Percentiles rank a stretch among this genome's conserved stretches.
Conservation (phyloP, 169 alveolate species). For the Babesia divergens region DNA sequence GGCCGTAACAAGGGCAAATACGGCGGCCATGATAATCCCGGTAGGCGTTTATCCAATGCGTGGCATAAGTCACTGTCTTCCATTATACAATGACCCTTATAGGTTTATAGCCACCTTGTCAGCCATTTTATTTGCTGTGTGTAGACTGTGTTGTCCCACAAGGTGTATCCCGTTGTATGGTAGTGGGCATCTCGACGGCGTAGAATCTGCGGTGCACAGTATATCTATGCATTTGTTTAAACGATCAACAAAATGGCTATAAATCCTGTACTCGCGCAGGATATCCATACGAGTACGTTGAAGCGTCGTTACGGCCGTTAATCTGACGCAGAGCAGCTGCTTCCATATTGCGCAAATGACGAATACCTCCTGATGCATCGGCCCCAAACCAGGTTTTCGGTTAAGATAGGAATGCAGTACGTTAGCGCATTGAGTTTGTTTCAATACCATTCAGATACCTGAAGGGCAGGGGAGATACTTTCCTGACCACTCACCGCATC, state of each 20-base stretch:
- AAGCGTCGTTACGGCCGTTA: not conserved
- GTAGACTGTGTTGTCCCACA: no score
- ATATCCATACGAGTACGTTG: constrained; percentile 45
- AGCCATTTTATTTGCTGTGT: no score
- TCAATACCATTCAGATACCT: constrained; percentile 3
- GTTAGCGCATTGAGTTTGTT: not conserved
- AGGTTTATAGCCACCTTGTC: no score
- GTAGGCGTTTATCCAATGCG: no score
- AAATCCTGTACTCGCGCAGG: constrained; percentile 58
- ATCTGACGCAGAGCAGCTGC: constrained; percentile 31
- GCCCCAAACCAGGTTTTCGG: not conserved
- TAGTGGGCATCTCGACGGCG: no score
- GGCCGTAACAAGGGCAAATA: no score
- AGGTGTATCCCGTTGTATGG: no score
- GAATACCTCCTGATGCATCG: constrained; percentile 40
- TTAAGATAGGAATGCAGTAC: constrained; percentile 16
- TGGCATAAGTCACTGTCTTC: no score
- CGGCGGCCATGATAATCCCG: no score
- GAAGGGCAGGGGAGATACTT: constrained; percentile 44
- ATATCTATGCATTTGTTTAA: not conserved
- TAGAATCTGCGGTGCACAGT: not conserved
- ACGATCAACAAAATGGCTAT: constrained; percentile 30
- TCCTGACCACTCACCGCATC: constrained; percentile 57
- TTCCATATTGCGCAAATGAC: constrained; percentile 32
- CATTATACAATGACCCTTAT: no score